Conservation (phyloP, 148 eudicot genomes). For the Amaranthus hypochondriacus region DNA sequence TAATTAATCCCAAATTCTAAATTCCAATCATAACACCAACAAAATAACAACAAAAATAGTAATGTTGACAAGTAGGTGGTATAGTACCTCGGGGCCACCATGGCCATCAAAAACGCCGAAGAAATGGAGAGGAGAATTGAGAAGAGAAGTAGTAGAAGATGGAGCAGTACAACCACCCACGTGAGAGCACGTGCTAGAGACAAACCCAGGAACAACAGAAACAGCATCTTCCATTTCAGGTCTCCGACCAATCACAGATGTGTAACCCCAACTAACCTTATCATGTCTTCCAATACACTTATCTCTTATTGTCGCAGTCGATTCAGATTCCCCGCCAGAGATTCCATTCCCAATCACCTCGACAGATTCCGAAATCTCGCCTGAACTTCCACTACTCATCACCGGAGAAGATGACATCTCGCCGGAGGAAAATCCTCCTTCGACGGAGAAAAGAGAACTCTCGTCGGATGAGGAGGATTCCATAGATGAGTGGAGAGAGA, state of each 20-base stretch:
- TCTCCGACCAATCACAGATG: conserved; percentile 66
- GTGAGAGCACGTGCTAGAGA: conserved; percentile 40
- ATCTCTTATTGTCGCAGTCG: not conserved
- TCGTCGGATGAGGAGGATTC: conserved; percentile 22
- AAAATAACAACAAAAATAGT: no score
- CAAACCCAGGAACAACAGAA: conserved; percentile 48
- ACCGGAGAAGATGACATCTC: not conserved
- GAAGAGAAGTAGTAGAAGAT: conserved; percentile 31
- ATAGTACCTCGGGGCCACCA: conserved; percentile 66
- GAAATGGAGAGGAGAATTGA: conserved; percentile 48
- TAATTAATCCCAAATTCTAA: no score
- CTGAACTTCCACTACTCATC: conserved; percentile 38
- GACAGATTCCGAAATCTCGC: conserved; percentile 33
- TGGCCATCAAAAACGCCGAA: conserved; percentile 91
- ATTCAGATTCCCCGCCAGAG: conserved; percentile 3
- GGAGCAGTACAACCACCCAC: conserved; percentile 56
- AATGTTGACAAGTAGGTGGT: no score
- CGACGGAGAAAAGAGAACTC: conserved; percentile 18
- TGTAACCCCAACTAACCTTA: conserved; percentile 50
- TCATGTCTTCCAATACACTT: conserved; percentile 49
- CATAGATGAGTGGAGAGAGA: conserved; percentile 14
- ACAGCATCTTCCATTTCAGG: conserved; percentile 84
- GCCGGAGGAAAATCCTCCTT: not conserved
- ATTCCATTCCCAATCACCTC: not conserved
- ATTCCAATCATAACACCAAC: no score